These are phyloP conservation scores for Macrophomina phaseolina DNA, from an alignment of 2,329 filamentous ascomycete genomes.

Conservation along the genomic window DNA sequence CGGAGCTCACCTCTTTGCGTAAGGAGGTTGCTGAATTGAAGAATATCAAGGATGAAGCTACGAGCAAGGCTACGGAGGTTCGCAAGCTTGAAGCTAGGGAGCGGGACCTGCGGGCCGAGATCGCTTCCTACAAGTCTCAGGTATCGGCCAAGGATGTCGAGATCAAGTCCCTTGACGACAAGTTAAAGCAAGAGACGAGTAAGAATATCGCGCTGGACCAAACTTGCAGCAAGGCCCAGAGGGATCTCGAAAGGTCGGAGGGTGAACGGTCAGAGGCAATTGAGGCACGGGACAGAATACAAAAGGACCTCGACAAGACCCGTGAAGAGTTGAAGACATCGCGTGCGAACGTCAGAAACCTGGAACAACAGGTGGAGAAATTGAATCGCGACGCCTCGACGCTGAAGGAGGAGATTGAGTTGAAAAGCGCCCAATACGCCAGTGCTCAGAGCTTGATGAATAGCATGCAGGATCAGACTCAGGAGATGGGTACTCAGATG, in stretches of 20 bases:
- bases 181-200: constrained; percentile 75
- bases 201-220: constrained; percentile 78
- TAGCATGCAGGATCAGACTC: constrained; percentile 91
- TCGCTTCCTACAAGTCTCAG: constrained; percentile 71
- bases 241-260: constrained; percentile 79
- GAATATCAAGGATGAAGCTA: constrained; percentile 74
- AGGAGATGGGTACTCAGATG: constrained; percentile 87
- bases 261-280: constrained; percentile 78
- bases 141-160: constrained; percentile 77
- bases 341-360: constrained; percentile 66
- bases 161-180: constrained; percentile 77
- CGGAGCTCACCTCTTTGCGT: constrained; percentile 79
- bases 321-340: constrained; percentile 71
- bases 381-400: constrained; percentile 70
- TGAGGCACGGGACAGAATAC: constrained; percentile 73
- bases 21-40: constrained; percentile 79
- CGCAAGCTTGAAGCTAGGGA: constrained; percentile 80
- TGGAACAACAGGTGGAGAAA: constrained; percentile 76
- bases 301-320: constrained; percentile 71
- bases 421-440: constrained; percentile 84
- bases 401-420: constrained; percentile 78
- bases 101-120: constrained; percentile 78
- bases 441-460: constrained; percentile 85
- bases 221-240: constrained; percentile 72
- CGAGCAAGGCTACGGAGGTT: constrained; percentile 66